A percentile compares a stretch with the other conserved stretches of the same genome.
These are phyloP conservation scores for Ambrosia hybrid DNA, from an alignment of 140 eudicot species.

Conservation along the genomic window DNA sequence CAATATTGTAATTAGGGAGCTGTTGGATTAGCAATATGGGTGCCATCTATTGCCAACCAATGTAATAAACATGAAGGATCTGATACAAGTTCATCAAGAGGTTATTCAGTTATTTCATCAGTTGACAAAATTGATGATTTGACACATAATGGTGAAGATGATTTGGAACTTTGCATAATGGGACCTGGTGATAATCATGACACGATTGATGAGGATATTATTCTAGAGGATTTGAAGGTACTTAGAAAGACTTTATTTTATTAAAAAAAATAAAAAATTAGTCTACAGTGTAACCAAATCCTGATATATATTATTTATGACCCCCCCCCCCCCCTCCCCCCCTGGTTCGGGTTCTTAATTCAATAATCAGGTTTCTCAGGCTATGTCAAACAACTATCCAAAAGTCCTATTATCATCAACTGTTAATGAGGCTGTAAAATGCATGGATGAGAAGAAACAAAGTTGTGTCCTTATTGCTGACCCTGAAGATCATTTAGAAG, in stretches of 20 bases:
- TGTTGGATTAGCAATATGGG: conserved; percentile 99
- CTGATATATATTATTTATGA: neutral
- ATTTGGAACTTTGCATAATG: conserved; percentile 74
- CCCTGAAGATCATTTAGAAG: conserved; percentile 69
- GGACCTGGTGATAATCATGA: conserved; percentile 51
- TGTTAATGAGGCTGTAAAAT: conserved; percentile 59
- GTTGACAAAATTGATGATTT: conserved; percentile 46
- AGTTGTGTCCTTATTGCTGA: conserved; percentile 72
- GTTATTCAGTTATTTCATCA: conserved; percentile 68
- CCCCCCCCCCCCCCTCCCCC: neutral
- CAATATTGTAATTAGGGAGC: conserved; percentile 64
- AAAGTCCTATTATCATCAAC: conserved; percentile 47
- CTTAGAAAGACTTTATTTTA: conserved; percentile 10
- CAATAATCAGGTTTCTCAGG: conserved; percentile 70
- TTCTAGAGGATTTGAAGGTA: conserved; percentile 80
- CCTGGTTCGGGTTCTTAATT: neutral
- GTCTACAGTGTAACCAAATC: neutral
- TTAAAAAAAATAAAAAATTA: neutral
- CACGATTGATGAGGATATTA: conserved; percentile 56
- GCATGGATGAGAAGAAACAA: conserved; percentile 68
- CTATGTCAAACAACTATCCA: conserved; percentile 67
- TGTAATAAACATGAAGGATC: conserved; percentile 59
- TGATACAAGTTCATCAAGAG: conserved; percentile 47
- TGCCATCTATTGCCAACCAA: conserved; percentile 87
- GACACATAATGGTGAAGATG: conserved; percentile 52